These are phyloP conservation scores for Luffa acutangula DNA, from an alignment of 306 rosid species.

Conservation along the genomic window DNA sequence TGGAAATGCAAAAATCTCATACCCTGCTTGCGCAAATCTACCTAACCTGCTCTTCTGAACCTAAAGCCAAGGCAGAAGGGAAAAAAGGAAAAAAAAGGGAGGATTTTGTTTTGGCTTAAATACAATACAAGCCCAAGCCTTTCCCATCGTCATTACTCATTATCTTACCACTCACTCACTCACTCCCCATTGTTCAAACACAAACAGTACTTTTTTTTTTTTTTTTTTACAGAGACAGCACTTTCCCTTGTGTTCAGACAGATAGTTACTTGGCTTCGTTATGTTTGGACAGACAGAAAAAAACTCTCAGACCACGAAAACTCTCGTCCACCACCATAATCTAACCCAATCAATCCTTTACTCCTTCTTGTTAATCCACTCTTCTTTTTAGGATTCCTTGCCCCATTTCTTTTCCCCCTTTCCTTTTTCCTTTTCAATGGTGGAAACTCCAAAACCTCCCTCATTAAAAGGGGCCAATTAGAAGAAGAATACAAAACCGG, in stretches of 20 bases:
- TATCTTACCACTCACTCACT: not conserved
- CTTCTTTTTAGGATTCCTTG: not conserved
- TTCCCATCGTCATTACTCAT: not conserved
- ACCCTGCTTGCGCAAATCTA: slow-evolving; percentile 86
- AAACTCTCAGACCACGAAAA: not conserved
- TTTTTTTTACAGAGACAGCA: slow-evolving; percentile 11
- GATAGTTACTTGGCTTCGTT: slow-evolving; percentile 40
- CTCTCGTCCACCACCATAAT: not conserved
- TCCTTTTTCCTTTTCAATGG: not conserved
- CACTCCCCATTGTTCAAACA: slow-evolving; percentile 1
- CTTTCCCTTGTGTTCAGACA: slow-evolving; percentile 18
- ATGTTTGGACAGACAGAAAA: slow-evolving; percentile 29
- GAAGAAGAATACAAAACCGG: not conserved
- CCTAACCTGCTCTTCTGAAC: slow-evolving; percentile 36
- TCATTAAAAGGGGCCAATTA: slow-evolving; percentile 8
- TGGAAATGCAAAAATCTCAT: slow-evolving; percentile 36
- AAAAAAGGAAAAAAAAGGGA: not conserved
- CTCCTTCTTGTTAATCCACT: not conserved
- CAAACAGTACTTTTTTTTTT: not conserved
- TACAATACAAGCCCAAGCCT: not conserved
- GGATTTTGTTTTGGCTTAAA: not conserved
- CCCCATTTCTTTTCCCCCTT: not conserved
- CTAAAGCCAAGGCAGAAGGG: slow-evolving; percentile 12
- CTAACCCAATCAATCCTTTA: not conserved
- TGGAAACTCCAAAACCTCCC: slow-evolving; percentile 4